Conservation (phyloP, 257 asterid species). For the Solanum pennellii region DNA sequence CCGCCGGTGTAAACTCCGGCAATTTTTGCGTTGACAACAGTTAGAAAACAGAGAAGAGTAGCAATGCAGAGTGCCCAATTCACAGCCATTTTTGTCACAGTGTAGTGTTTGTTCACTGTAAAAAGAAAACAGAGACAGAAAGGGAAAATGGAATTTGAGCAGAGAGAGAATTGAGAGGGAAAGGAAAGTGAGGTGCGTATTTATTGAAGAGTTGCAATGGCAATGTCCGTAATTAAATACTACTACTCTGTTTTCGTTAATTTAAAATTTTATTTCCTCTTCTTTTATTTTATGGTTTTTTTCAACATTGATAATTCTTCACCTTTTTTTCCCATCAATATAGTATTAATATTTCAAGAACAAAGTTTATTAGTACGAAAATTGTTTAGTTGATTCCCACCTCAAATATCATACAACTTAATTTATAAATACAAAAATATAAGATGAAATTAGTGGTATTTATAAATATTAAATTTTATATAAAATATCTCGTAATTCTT, state of each 20-base stretch:
- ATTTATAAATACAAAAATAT: too few species aligned
- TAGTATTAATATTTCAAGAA: too few species aligned
- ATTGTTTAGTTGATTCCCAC: too few species aligned
- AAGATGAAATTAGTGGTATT: too few species aligned
- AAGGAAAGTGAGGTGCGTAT: conserved; percentile 23
- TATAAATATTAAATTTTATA: too few species aligned
- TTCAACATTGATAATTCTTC: too few species aligned
- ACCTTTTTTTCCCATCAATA: too few species aligned
- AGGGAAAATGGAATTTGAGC: neutral
- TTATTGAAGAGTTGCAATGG: conserved; percentile 25
- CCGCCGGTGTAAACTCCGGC: conserved; percentile 56
- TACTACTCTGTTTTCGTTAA: neutral
- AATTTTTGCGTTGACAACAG: conserved; percentile 25
- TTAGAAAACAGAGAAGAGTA: conserved; percentile 22
- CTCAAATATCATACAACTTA: too few species aligned
- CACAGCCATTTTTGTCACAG: neutral
- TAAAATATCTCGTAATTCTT: too few species aligned
- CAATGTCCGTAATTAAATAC: conserved; percentile 8
- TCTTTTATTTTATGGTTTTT: too few species aligned
- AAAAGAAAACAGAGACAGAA: neutral
- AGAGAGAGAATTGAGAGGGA: conserved; percentile 20
- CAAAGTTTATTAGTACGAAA: too few species aligned
- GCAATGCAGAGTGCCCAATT: conserved; percentile 23
- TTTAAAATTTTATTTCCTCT: neutral
- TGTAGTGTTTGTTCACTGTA: neutral